Evolutionary conservation across 2,329 filamentous ascomycete species (phyloP), one percentile per base, ranked within the genome.

Genomic region (Davidsoniella eucalypti): DNA sequence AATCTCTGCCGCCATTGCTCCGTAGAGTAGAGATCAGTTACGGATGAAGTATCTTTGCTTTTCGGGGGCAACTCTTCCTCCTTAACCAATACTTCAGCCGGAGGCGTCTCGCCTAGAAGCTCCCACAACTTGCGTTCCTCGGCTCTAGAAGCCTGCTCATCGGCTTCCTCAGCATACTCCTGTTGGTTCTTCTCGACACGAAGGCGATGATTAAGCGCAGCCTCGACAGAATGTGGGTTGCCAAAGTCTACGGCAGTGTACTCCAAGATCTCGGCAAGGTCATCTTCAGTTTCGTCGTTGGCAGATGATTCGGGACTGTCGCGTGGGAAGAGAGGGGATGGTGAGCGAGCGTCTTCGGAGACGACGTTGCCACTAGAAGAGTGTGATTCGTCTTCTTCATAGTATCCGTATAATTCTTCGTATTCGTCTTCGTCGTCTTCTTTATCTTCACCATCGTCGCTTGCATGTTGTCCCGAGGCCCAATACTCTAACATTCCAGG

Each of bases 41-140:
- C 41, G 5, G 50, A 45, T 8, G 38, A n/a, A 9, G 38, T 40
- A 2, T 50, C 45, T n/a, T 23, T 40, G 7, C 41, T 41, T 38
- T 47, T 37, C 17, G n/a, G 29, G 21, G 25, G 38, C 40, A 38
- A 8, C 17, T 29, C 43, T 16, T n/a, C 8, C 8, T 46, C 25
- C 16, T 59, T 65, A 6, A 60, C 58, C 44, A 63, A 40, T 23
- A 61, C 61, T 52, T 58, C 58, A 0, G 64, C 66, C 2, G 67
- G 66, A 29, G 61, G 58, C 56, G 59, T 61, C 39, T 65, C 64
- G 12, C 49, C 41, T 17, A 74, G 53, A 14, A 72, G 52, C 8
- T 59, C 56, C 72, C 72, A 74, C 61, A 75, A 60, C 43, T 63
- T 58, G 23, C 56, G 54, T 56, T 75, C 72, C 29, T 69, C 69